A percentile compares a stretch with the other conserved stretches of the same genome.
Evolutionary conservation across 306 rosid species (phyloP).

Genomic region (Malus asiatica): DNA sequence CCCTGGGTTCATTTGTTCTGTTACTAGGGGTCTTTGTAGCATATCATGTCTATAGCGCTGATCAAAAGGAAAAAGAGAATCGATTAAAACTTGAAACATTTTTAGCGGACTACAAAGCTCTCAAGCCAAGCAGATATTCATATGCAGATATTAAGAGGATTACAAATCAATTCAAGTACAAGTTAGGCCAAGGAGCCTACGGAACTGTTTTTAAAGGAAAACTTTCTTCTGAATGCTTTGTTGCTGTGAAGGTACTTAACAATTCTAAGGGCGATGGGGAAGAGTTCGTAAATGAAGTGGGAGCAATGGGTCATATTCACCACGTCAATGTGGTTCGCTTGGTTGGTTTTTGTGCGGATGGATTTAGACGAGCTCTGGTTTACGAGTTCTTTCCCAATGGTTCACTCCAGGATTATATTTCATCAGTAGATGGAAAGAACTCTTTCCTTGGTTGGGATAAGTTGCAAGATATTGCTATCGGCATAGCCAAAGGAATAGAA

Average conservation of each 20-base stretch:
- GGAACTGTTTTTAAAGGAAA: slow-evolving; percentile 33
- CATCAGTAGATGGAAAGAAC: background rate
- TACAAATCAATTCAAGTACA: slow-evolving; percentile 21
- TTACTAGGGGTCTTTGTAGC: background rate
- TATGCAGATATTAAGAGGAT: slow-evolving; percentile 31
- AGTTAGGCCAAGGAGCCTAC: slow-evolving; percentile 29
- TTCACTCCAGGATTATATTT: slow-evolving; percentile 21
- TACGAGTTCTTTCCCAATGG: slow-evolving; percentile 31
- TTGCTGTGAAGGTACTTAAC: background rate
- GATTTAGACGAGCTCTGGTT: slow-evolving; percentile 23
- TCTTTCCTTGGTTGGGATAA: slow-evolving; percentile 29
- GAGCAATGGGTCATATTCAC: slow-evolving; percentile 28
- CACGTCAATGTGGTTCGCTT: slow-evolving; percentile 36
- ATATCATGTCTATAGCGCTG: background rate
- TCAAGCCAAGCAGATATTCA: slow-evolving; percentile 32
- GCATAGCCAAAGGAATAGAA: slow-evolving; percentile 33
- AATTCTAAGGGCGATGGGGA: background rate
- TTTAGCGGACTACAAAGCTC: slow-evolving; percentile 29
- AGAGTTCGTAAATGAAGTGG: slow-evolving; percentile 16
- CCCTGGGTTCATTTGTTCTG: slow-evolving; percentile 11
- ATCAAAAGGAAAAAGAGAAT: slow-evolving; percentile 7
- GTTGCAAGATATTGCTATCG: slow-evolving; percentile 21
- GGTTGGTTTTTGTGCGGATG: slow-evolving; percentile 37
- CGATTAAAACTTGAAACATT: slow-evolving; percentile 24
- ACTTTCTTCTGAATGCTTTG: slow-evolving; percentile 8